Conservation (phyloP, 2,329 filamentous ascomycete genomes). For the Fusarium hostae region DNA sequence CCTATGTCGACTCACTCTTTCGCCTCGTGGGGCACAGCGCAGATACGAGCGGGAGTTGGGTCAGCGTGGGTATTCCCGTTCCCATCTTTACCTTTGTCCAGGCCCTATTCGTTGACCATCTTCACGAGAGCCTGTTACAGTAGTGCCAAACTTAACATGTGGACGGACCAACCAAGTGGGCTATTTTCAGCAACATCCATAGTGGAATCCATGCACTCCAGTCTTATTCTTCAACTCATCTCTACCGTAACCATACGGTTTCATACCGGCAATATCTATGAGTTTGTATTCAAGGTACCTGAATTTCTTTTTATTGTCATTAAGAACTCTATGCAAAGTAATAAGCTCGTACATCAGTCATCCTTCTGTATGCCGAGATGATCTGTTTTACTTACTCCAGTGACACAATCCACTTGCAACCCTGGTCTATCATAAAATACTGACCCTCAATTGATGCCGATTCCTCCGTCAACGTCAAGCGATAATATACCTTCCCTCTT, state of each 20-base stretch:
- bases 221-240: slow-evolving; percentile 1
- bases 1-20: slow-evolving; percentile 2
- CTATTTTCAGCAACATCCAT: slow-evolving; percentile 35
- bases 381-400: not conserved
- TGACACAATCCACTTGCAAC: not conserved
- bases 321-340: not conserved
- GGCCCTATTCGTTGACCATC: slow-evolving; percentile 27
- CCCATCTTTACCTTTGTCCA: not conserved
- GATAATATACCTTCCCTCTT: slow-evolving; percentile 1
- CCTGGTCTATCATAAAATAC: not conserved
- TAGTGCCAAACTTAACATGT: slow-evolving; percentile 26
- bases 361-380: not conserved
- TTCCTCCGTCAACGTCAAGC: not conserved
- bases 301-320: not conserved
- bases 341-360: not conserved
- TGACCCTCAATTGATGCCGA: not conserved
- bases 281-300: not conserved
- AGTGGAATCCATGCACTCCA: slow-evolving; percentile 1
- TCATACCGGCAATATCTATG: not conserved
- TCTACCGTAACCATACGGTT: not conserved
- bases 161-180: not conserved
- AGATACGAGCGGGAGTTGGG: slow-evolving; percentile 28
- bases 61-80: slow-evolving; percentile 9
- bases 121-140: slow-evolving; percentile 10
- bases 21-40: slow-evolving; percentile 2